Evolutionary conservation across 163 green algal species (phyloP).

Genomic region (Scenedesmus sp.): DNA sequence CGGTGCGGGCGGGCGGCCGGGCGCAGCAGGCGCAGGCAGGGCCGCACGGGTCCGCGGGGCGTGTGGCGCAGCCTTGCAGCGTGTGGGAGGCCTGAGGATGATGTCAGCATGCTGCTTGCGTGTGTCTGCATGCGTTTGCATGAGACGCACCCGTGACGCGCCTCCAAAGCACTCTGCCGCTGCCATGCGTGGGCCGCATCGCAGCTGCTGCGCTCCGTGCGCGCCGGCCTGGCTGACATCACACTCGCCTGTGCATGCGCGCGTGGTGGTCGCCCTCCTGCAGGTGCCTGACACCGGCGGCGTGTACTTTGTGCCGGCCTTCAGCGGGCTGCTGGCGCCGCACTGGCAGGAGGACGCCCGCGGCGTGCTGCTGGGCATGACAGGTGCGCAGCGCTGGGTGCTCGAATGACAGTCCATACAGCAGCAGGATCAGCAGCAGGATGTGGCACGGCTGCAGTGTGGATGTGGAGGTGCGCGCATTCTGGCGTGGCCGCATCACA

Average conservation of each 20-base stretch:
- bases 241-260: neutral
- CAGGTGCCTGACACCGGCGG: conserved; percentile 76
- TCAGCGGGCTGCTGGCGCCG: conserved; percentile 94
- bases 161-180: no score
- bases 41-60: no score
- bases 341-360: conserved; percentile 91
- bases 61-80: no score
- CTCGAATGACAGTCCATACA: neutral
- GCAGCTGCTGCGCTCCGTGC: no score
- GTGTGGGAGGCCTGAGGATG: no score
- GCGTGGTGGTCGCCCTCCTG: neutral
- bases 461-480: no score
- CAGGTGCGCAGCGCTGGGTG: conserved; percentile 30
- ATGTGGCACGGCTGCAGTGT: neutral
- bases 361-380: conserved; percentile 74
- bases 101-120: neutral
- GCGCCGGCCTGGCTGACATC: neutral
- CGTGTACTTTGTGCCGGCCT: conserved; percentile 98
- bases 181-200: no score
- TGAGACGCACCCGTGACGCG: no score
- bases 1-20: conserved; percentile 58
- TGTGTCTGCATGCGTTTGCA: no score
- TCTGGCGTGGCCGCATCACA: no score
- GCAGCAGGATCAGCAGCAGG: neutral
- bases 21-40: no score